phyloP scores from a whole-genome alignment of 75 land plant species.

The Isoetes taiwanensis region DNA sequence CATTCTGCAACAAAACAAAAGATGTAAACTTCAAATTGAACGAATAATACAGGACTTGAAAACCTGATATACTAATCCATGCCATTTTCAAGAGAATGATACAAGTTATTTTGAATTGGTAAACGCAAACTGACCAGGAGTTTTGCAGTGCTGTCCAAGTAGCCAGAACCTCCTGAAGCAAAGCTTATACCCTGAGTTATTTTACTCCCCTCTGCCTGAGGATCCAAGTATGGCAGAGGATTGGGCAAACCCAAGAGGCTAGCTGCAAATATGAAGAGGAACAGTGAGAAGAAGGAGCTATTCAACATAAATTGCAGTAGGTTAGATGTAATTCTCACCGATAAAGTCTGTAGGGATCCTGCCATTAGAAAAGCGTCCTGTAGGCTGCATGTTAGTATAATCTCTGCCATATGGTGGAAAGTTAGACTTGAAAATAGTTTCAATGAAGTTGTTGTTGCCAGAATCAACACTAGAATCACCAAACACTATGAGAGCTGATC shows the following conservation, averaged over 20 bases:
- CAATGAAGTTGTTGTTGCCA: not conserved
- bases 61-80: no score
- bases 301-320: no score
- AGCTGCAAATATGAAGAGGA: not conserved
- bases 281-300: no score
- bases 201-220: not conserved
- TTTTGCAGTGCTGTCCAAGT: not conserved
- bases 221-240: slow-evolving; percentile 3
- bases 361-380: slow-evolving; percentile 3
- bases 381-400: not conserved
- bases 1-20: no score
- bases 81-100: no score
- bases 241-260: not conserved
- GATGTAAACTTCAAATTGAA: no score
- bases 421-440: not conserved
- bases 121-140: not conserved
- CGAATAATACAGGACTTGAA: no score
- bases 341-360: not conserved
- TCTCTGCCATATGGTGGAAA: not conserved
- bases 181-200: not conserved
- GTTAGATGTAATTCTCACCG: no score
- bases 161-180: slow-evolving; percentile 1
- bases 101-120: no score
- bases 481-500: no score
- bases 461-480: not conserved